Conservation (phyloP, 2,329 filamentous ascomycete species). For the Colletotrichum filicis region DNA sequence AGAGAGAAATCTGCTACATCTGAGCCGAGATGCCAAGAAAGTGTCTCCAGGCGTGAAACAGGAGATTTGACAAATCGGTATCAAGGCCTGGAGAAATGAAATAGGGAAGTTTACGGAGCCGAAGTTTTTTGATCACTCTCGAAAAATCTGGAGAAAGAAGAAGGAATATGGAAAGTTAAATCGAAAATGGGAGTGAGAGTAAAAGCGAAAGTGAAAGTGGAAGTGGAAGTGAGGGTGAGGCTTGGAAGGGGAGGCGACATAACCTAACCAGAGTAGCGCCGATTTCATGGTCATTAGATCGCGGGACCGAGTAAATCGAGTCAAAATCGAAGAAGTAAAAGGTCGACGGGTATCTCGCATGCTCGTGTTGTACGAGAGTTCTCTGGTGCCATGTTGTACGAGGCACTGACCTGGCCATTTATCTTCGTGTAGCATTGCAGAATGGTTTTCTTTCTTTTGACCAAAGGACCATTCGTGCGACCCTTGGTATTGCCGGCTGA, state of each 20-base stretch:
- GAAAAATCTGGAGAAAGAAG: neutral
- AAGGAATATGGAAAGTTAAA: too few species aligned
- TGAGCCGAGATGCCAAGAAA: slow-evolving; percentile 31
- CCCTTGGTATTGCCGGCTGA: neutral
- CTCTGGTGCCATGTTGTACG: slow-evolving; percentile 26
- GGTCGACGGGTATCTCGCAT: slow-evolving; percentile 31
- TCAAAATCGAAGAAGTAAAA: neutral
- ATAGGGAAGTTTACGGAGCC: neutral
- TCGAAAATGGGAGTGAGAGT: neutral
- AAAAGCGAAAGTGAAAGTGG: neutral
- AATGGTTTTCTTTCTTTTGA: neutral
- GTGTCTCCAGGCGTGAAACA: slow-evolving; percentile 32
- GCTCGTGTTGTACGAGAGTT: slow-evolving; percentile 18
- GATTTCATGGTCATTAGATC: slow-evolving; percentile 13
- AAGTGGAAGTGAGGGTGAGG: neutral
- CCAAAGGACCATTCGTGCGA: neutral
- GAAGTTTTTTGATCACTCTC: neutral
- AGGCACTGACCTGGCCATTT: slow-evolving; percentile 4
- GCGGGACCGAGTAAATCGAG: neutral
- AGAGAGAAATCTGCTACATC: slow-evolving; percentile 16
- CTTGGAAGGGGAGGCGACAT: neutral
- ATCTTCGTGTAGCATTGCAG: neutral
- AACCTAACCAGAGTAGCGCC: neutral
- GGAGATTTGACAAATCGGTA: slow-evolving; percentile 23
- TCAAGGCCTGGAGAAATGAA: neutral